These are phyloP conservation scores for Xylaria sp. DNA, from an alignment of 2,329 filamentous ascomycete genomes.

Conservation along the genomic window DNA sequence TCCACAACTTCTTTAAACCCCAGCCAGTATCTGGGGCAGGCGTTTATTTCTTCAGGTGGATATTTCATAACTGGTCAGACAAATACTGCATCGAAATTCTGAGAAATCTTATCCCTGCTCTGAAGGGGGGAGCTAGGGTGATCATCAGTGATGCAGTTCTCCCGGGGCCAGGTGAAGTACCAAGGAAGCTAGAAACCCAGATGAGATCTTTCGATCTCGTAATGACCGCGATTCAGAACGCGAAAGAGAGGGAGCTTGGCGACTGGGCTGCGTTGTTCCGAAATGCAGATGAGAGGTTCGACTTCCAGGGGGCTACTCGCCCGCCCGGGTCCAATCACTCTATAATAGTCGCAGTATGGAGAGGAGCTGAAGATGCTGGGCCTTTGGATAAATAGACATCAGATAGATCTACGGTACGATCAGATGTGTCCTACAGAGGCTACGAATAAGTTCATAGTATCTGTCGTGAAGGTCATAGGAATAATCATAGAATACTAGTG, in stretches of 20 bases:
- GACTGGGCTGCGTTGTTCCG: slow-evolving; percentile 29
- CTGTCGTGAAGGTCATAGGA: no score
- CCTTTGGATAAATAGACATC: no score
- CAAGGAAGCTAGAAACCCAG: neutral
- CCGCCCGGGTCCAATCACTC: slow-evolving; percentile 19
- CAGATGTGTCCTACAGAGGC: no score
- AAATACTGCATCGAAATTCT: slow-evolving; percentile 33
- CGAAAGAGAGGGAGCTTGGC: slow-evolving; percentile 27
- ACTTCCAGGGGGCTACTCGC: slow-evolving; percentile 23
- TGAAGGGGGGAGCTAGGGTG: slow-evolving; percentile 50
- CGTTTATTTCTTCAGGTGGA: slow-evolving; percentile 36
- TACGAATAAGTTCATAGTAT: no score
- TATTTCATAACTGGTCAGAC: slow-evolving; percentile 39
- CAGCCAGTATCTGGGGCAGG: slow-evolving; percentile 51
- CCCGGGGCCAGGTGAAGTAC: slow-evolving; percentile 18
- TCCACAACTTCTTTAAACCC: slow-evolving; percentile 57
- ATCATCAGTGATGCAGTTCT: slow-evolving; percentile 35
- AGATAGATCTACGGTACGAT: no score
- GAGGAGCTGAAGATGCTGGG: neutral
- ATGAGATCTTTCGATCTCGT: slow-evolving; percentile 17
- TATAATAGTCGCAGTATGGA: neutral
- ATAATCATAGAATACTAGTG: no score
- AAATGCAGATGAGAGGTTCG: slow-evolving; percentile 19
- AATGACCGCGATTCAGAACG: slow-evolving; percentile 25
- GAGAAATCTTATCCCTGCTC: slow-evolving; percentile 23